Evolutionary conservation across 148 eudicot genomes (phyloP).

Genomic region (Cornus kousa): DNA sequence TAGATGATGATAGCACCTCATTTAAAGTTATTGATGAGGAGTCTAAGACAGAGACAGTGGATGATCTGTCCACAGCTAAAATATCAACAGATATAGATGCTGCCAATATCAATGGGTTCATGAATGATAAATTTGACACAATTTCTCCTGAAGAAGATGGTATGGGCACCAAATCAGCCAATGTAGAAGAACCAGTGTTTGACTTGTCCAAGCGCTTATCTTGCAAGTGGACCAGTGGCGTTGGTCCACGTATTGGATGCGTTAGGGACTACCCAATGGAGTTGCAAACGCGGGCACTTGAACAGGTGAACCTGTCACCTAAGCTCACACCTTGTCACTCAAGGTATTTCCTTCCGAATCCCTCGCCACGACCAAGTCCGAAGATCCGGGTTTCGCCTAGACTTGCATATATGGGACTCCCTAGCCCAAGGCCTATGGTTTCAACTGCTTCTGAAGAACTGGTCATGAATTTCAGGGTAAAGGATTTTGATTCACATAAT

Average conservation of each 20-base stretch:
- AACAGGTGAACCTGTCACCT: slow-evolving; percentile 43
- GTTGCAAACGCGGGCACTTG: slow-evolving; percentile 39
- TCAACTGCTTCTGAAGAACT: background rate
- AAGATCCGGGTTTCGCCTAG: slow-evolving; percentile 44
- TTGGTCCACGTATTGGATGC: slow-evolving; percentile 47
- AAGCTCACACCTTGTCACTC: slow-evolving; percentile 8
- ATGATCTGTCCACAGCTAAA: background rate
- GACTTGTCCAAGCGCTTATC: slow-evolving; percentile 30
- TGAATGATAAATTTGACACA: background rate
- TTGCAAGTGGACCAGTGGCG: slow-evolving; percentile 38
- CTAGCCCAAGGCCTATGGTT: slow-evolving; percentile 43
- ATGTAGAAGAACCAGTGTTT: slow-evolving; percentile 12
- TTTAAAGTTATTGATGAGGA: slow-evolving; percentile 9
- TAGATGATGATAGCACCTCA: slow-evolving; percentile 15
- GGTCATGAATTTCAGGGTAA: slow-evolving; percentile 6
- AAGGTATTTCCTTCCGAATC: slow-evolving; percentile 31
- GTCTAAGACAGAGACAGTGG: slow-evolving; percentile 1
- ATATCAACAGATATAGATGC: background rate
- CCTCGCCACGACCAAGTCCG: slow-evolving; percentile 52
- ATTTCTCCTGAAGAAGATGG: background rate
- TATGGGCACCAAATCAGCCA: background rate
- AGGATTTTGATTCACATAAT: background rate
- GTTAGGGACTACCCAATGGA: slow-evolving; percentile 46
- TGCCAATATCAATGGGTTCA: background rate
- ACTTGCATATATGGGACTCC: slow-evolving; percentile 47